These are phyloP conservation scores for Rhinocladiella similis DNA, from an alignment of 2,329 filamentous ascomycete genomes.

Conservation along the genomic window DNA sequence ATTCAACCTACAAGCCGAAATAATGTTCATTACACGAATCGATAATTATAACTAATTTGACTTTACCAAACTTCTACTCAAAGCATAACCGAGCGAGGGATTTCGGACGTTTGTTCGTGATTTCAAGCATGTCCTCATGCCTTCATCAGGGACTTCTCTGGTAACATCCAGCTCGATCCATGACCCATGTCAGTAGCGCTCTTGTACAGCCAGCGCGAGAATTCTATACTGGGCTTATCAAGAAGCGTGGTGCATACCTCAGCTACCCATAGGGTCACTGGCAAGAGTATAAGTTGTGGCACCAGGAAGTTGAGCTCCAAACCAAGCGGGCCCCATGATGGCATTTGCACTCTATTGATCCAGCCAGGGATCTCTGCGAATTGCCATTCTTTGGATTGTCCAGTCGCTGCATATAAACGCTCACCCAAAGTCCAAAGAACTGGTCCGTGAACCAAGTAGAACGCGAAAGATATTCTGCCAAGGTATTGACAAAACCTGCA, in stretches of 20 bases:
- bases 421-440: slow-evolving; percentile 58
- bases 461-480: slow-evolving; percentile 47
- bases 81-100: too few relatives aligned
- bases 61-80: too few relatives aligned
- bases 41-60: too few relatives aligned
- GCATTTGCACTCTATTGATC: slow-evolving; percentile 57
- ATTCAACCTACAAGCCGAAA: too few relatives aligned
- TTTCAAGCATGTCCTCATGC: too few relatives aligned
- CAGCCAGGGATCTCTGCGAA: slow-evolving; percentile 54
- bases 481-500: slow-evolving; percentile 45
- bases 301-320: slow-evolving; percentile 61
- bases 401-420: slow-evolving; percentile 62
- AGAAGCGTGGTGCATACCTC: slow-evolving; percentile 58
- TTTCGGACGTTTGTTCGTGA: too few relatives aligned
- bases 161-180: too few relatives aligned
- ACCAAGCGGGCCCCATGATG: slow-evolving; percentile 58
- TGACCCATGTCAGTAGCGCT: too few relatives aligned
- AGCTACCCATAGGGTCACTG: slow-evolving; percentile 59
- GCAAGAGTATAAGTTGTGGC: slow-evolving; percentile 61
- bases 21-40: too few relatives aligned
- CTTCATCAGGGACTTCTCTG: too few relatives aligned
- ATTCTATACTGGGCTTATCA: slow-evolving; percentile 61
- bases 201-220: slow-evolving; percentile 45
- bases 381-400: slow-evolving; percentile 54
- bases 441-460: slow-evolving; percentile 50